Conservation (phyloP, 192 early-diverging fungal species). For the Backusella luteola region DNA sequence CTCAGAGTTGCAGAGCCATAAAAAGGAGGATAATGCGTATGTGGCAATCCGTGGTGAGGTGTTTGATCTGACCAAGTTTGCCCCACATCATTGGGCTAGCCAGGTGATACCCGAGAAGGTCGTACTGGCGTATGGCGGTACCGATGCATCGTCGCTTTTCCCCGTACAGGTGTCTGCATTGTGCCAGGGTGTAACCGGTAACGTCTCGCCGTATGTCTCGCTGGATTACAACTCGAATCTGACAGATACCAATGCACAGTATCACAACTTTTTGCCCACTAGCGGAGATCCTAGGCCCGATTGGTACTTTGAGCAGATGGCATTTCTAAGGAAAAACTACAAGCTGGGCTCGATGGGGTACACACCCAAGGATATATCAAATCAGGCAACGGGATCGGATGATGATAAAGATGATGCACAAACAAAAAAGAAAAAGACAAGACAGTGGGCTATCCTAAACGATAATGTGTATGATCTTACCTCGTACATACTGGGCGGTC, state of each 20-base stretch:
- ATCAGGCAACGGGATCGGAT: conserved; percentile 36
- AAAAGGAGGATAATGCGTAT: conserved; percentile 51
- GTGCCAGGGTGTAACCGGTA: conserved; percentile 37
- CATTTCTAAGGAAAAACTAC: conserved; percentile 57
- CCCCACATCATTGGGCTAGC: conserved; percentile 48
- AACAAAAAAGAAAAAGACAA: conserved; percentile 32
- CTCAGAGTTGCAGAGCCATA: conserved; percentile 45
- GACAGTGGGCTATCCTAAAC: conserved; percentile 61
- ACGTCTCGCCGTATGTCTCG: conserved; percentile 45
- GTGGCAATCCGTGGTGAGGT: conserved; percentile 77
- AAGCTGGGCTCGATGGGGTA: conserved; percentile 66
- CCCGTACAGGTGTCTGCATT: conserved; percentile 70
- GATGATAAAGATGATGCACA: conserved; percentile 9
- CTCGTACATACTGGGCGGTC: conserved; percentile 61
- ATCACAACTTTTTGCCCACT: conserved; percentile 71
- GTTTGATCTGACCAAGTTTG: conserved; percentile 72
- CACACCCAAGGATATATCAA: conserved; percentile 55
- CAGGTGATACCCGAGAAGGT: conserved; percentile 55
- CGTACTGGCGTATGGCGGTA: conserved; percentile 52
- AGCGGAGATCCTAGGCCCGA: conserved; percentile 60
- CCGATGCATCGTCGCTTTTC: conserved; percentile 63
- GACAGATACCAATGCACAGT: conserved; percentile 50
- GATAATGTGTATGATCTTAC: conserved; percentile 74
- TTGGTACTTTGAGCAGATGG: conserved; percentile 67
- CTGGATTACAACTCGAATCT: conserved; percentile 49